Evolutionary conservation across 2,329 filamentous ascomycete species (phyloP).

Genomic region (Diaporthe helianthi): DNA sequence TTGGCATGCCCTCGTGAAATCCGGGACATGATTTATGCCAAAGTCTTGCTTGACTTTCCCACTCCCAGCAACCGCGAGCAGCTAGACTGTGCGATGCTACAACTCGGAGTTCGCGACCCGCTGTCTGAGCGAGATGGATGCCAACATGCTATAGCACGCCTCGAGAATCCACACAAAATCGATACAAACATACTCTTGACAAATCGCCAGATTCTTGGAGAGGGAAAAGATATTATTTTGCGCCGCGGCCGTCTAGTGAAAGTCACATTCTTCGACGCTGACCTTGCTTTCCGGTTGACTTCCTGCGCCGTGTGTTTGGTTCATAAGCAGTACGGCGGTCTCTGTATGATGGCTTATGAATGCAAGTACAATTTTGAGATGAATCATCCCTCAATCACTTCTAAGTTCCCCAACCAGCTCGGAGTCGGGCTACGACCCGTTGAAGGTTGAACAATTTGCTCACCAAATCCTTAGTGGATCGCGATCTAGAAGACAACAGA

Average conservation of each 20-base stretch:
- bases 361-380: neutral
- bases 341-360: neutral
- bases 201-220: neutral
- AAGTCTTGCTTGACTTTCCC: neutral
- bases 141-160: fast-evolving
- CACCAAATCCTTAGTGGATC: neutral
- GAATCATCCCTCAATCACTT: too few species aligned
- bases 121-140: fast-evolving
- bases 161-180: neutral
- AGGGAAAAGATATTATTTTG: neutral
- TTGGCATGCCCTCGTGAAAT: neutral
- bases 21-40: neutral
- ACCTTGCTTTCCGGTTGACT: neutral
- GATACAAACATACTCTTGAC: neutral
- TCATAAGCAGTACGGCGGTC: neutral
- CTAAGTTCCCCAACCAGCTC: too few species aligned
- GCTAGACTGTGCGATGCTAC: neutral
- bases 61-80: neutral
- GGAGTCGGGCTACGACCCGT: too few species aligned
- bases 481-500: fast-evolving
- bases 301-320: neutral
- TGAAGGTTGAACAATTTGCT: neutral
- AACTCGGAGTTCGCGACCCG: too few species aligned
- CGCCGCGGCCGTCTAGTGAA: neutral
- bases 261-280: neutral